Evolutionary conservation across 1,284 basidiomycete genomes (phyloP).

Genomic region (Trichosporon inkin): DNA sequence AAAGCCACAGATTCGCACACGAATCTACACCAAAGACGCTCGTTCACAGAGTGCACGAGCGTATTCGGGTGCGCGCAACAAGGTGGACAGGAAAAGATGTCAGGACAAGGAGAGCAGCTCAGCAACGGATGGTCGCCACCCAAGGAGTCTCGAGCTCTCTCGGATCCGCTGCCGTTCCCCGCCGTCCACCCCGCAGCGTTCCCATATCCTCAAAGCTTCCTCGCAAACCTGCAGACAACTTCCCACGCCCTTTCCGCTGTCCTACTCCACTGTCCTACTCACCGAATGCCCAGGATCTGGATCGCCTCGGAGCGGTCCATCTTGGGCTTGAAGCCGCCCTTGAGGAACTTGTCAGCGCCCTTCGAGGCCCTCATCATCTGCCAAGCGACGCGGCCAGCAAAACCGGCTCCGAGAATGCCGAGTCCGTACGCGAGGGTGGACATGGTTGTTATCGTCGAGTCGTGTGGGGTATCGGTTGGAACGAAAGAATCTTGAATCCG

Average conservation of each 20-base stretch:
- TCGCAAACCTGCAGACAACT: too few species aligned
- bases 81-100: not conserved
- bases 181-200: not conserved
- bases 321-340: conserved; percentile 90
- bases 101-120: not conserved
- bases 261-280: conserved; percentile 42
- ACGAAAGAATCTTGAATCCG: not conserved
- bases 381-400: conserved; percentile 65
- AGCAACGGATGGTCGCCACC: not conserved
- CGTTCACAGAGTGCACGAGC: too few species aligned
- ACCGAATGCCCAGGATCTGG: conserved; percentile 88
- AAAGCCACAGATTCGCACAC: too few species aligned
- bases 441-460: conserved; percentile 32
- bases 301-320: conserved; percentile 95
- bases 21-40: too few species aligned
- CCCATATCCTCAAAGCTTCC: not conserved
- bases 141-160: too few species aligned
- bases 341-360: conserved; percentile 75
- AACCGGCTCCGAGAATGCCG: conserved; percentile 71
- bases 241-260: too few species aligned
- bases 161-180: not conserved
- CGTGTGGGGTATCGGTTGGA: not conserved
- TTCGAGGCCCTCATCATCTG: conserved; percentile 54
- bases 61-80: too few species aligned
- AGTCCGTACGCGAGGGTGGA: conserved; percentile 73